A percentile compares a stretch with the other conserved stretches of the same genome.
These are phyloP conservation scores for Picea sitchensis DNA, from an alignment of 75 land plant genomes.

Conservation along the genomic window DNA sequence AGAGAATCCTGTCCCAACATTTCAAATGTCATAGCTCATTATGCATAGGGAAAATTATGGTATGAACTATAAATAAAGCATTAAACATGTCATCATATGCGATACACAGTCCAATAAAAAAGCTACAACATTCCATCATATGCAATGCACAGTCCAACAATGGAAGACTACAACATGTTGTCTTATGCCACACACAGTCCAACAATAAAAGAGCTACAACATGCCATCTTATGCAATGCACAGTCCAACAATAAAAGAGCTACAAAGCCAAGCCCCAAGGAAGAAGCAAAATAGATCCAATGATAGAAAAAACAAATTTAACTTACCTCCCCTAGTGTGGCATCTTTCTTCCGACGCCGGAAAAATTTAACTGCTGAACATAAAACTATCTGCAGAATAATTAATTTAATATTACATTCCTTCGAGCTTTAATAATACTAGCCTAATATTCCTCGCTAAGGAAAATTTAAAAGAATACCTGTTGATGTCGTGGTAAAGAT, in stretches of 20 bases:
- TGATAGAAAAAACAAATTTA: not conserved
- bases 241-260: too few species aligned
- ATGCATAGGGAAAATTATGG: not conserved
- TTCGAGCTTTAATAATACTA: not conserved
- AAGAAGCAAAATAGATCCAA: not conserved
- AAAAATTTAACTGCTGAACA: constrained; percentile 80
- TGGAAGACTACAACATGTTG: too few species aligned
- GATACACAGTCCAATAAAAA: too few species aligned
- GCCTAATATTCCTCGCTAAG: not conserved
- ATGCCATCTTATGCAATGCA: too few species aligned
- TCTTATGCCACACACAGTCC: too few species aligned
- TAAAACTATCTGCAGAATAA: constrained; percentile 63
- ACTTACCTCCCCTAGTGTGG: constrained; percentile 74
- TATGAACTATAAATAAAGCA: not conserved
- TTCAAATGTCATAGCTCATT: not conserved
- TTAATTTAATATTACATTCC: not conserved
- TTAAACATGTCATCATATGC: not conserved
- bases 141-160: not conserved
- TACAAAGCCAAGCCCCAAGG: too few species aligned
- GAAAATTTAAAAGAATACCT: constrained; percentile 39
- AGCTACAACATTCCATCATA: too few species aligned
- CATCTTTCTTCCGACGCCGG: constrained; percentile 62
- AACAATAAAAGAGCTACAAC: too few species aligned
- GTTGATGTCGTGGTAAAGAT: constrained; percentile 90
- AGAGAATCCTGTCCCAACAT: too few species aligned